Base-by-base conservation (phyloP, 2,329 filamentous ascomycete species). In the Aspergillus tamarii region DNA sequence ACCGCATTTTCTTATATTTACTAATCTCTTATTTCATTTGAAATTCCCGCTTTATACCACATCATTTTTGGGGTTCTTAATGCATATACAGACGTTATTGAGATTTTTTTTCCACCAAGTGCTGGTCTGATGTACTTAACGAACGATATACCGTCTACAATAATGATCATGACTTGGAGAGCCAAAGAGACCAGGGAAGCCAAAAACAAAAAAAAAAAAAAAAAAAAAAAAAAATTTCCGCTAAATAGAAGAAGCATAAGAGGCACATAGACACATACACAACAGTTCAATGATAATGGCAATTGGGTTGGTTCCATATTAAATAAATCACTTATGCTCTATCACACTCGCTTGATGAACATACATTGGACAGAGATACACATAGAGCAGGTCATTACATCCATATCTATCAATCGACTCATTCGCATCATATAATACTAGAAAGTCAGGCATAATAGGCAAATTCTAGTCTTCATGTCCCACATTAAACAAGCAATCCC, bases 1-100 rank as follows among this genome's bases (percentile, higher is more conserved):
- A 19, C 28, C 28, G 19, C 48, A 3, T 36, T 61, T 60, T 53
- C 21, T 58, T 63, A 32, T 57, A 46, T 50, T 52, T 26, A 54
- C 61, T 45, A 34, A 54, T 54, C 50, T 60, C 32, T 60, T 21
- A 23, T 39, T 36, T 39, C 32, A 6, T 36, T 43, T 59, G 26
- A 39, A 21, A 26, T 48, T 64, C 54, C 56, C 57, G 56, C 45
- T 65, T 46, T 48, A 62, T 65, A 64, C 57, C 54, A 64, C 56
- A 50, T 62, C 62, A 58, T 36, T 58, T 54, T 62, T 56, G 59
- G 56, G 54, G 59, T 62, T 46, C n/a, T 56, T 54, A 36, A 23
- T 56, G 32, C 57, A 46, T 57, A 58, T 46, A 63, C 53, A 60
- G 45, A 32, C 46, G 23, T 57, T 28, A 56, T 50, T 45, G 56